A percentile compares a stretch with the other conserved stretches of the same genome.
These are phyloP conservation scores for Solanum gandarillasii DNA, from an alignment of 257 asterid species.

Conservation along the genomic window DNA sequence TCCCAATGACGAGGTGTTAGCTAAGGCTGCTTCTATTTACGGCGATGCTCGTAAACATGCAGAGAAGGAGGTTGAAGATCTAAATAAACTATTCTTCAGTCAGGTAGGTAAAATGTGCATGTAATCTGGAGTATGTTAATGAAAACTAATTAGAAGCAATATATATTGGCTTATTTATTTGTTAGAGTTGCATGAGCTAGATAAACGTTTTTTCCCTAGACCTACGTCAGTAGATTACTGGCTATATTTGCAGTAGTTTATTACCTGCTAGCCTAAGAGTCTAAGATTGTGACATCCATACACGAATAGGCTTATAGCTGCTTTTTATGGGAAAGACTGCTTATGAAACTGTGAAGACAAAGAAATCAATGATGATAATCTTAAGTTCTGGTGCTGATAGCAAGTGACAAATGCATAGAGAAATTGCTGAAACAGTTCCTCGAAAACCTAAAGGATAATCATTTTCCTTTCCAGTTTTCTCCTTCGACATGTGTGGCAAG, in stretches of 20 bases:
- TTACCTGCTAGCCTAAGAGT: neutral
- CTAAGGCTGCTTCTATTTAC: conserved; percentile 77
- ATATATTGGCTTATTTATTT: neutral
- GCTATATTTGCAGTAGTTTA: neutral
- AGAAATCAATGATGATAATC: neutral
- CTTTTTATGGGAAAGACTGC: neutral
- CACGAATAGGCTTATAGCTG: neutral
- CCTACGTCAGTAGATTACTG: neutral
- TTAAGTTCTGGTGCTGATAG: neutral
- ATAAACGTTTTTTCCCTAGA: neutral
- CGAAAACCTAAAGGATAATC: neutral
- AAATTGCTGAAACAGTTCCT: neutral
- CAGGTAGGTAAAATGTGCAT: conserved; percentile 49
- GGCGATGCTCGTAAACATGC: conserved; percentile 91
- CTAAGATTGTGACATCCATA: neutral
- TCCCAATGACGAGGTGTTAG: conserved; percentile 63
- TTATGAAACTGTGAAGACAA: neutral
- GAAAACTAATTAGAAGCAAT: neutral
- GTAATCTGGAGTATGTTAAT: neutral
- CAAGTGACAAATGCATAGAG: neutral
- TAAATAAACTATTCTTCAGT: conserved; percentile 51
- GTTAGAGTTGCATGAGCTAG: neutral
- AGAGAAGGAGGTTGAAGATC: conserved; percentile 95
- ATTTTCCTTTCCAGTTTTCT: neutral
- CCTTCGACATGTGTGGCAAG: neutral